phyloP scores from a whole-genome alignment of 495 filamentous ascomycete species.

The Podospora sp. region DNA sequence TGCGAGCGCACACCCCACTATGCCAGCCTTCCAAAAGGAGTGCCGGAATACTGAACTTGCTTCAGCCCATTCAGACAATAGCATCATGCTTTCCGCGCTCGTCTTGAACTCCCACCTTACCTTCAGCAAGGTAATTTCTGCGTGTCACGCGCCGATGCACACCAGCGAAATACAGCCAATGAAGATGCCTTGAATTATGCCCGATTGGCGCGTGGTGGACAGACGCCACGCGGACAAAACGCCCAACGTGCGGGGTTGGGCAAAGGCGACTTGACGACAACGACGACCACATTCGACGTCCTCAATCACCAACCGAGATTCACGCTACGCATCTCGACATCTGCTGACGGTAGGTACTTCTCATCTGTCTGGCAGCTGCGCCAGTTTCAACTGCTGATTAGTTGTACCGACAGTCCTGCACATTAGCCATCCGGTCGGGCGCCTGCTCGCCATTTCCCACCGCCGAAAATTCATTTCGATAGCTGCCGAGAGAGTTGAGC shows the following conservation, averaged over 20 bases:
- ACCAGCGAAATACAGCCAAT: neutral
- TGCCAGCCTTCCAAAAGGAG: too few species aligned
- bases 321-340: constrained; percentile 11
- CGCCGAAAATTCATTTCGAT: constrained; percentile 2
- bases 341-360: constrained; percentile 7
- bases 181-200: constrained; percentile 13
- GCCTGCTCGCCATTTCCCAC: constrained; percentile 2
- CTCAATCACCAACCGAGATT: constrained; percentile 11
- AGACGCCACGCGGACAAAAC: constrained; percentile 10
- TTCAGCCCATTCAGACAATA: neutral
- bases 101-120: constrained; percentile 9
- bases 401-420: constrained; percentile 1
- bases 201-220: neutral
- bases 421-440: neutral
- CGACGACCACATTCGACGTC: neutral
- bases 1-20: too few species aligned
- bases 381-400: constrained; percentile 10
- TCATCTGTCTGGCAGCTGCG: neutral
- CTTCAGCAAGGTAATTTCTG: constrained; percentile 7
- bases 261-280: constrained; percentile 13
- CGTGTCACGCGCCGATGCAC: neutral
- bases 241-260: constrained; percentile 20
- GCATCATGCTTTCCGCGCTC: constrained; percentile 17
- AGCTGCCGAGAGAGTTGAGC: constrained; percentile 3
- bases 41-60: too few species aligned